Percentiles rank a stretch among this genome's conserved stretches.
These are phyloP conservation scores for Aphanomyces astaci DNA, from an alignment of 352 stramenopile species.

Conservation along the genomic window DNA sequence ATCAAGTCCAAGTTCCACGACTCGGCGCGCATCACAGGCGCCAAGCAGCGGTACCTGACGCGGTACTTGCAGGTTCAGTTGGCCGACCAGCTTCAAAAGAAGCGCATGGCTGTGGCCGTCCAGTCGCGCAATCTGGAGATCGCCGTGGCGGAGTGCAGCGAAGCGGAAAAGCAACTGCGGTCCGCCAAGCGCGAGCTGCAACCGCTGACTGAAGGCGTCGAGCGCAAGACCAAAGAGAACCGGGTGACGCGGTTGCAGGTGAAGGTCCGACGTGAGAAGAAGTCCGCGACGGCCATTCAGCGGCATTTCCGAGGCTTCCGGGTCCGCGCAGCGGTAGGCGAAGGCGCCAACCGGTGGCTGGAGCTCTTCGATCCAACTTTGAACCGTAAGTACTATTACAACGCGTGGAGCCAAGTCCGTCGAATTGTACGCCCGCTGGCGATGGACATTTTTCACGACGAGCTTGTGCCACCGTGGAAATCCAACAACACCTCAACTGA, in stretches of 20 bases:
- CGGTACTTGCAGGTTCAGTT: conserved; percentile 89
- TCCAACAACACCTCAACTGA: conserved; percentile 6
- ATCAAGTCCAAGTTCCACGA: conserved; percentile 84
- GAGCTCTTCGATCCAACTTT: conserved; percentile 32
- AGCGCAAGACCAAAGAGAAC: conserved; percentile 65
- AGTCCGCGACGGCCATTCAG: conserved; percentile 69
- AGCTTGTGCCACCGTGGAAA: conserved; percentile 34
- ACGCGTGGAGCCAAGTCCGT: conserved; percentile 62
- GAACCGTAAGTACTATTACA: conserved; percentile 62
- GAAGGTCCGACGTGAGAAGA: conserved; percentile 55
- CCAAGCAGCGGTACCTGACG: conserved; percentile 87
- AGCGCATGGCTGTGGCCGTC: conserved; percentile 56
- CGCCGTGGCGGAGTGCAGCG: conserved; percentile 45
- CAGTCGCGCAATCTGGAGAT: conserved; percentile 45
- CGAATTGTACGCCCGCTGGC: conserved; percentile 53
- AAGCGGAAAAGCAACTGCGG: conserved; percentile 62
- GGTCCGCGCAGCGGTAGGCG: conserved; percentile 48
- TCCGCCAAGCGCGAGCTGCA: conserved; percentile 67
- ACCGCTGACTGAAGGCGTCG: conserved; percentile 74
- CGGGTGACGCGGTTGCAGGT: conserved; percentile 56
- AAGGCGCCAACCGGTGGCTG: conserved; percentile 77
- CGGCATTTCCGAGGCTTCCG: conserved; percentile 69
- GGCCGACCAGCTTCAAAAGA: conserved; percentile 68
- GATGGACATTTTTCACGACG: conserved; percentile 68
- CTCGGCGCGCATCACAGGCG: conserved; percentile 77